Evolutionary conservation across 805 yeast species (phyloP).

Genomic region (Hagleromyces aurorensis): DNA sequence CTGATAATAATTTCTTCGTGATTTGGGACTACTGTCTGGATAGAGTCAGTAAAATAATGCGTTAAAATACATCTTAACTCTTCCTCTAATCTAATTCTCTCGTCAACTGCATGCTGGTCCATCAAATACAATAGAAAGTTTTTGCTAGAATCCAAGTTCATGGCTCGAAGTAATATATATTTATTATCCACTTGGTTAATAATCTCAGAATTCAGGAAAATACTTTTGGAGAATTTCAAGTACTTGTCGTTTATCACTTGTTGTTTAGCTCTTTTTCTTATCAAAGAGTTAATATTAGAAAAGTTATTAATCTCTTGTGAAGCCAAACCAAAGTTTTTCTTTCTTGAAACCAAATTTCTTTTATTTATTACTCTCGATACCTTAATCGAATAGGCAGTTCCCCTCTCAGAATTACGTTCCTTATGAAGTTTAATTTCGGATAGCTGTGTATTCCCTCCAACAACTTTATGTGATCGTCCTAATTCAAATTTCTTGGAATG

Average conservation of each 20-base stretch:
- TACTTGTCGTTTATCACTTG: slow-evolving; percentile 19
- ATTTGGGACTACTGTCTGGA: slow-evolving; percentile 8
- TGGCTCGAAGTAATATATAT: slow-evolving; percentile 44
- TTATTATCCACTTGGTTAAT: slow-evolving; percentile 56
- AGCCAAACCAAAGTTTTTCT: no score
- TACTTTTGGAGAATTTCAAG: slow-evolving; percentile 21
- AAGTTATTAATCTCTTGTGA: no score
- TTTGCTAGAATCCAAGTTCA: slow-evolving; percentile 1
- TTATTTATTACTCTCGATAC: no score
- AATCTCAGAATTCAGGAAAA: slow-evolving; percentile 26
- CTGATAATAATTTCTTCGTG: slow-evolving; percentile 14
- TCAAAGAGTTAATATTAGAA: no score
- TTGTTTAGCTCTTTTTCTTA: slow-evolving; percentile 9
- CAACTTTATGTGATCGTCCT: no score
- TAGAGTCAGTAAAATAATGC: slow-evolving; percentile 19
- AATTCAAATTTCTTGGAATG: no score
- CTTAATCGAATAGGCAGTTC: no score
- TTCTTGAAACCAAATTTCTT: no score
- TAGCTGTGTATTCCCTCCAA: no score
- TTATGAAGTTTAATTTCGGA: no score
- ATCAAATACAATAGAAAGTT: slow-evolving; percentile 34
- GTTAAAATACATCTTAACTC: slow-evolving; percentile 34
- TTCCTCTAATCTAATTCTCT: slow-evolving; percentile 55
- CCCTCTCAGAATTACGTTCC: no score
- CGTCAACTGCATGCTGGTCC: slow-evolving; percentile 87